Evolutionary conservation across 345 rosid genomes (phyloP), one percentile per base, ranked within the genome.

Genomic region (Ceriops tagal): DNA sequence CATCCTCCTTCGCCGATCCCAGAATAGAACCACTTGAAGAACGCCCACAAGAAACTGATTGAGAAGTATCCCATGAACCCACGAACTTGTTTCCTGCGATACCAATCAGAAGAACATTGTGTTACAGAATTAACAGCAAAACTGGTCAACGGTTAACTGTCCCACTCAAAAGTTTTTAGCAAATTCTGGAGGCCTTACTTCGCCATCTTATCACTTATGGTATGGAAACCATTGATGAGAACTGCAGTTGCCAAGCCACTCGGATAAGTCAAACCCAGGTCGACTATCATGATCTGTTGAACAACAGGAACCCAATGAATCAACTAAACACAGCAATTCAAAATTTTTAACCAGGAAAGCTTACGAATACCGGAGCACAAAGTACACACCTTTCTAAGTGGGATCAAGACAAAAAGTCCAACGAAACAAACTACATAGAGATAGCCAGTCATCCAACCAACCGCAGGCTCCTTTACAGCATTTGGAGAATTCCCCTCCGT

Each of bases 221-320:
- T 82, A 53, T 93, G 98, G 83, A 93, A 93, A 53, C 97, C 98
- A 70, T 93, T 93, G 77, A 93, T 93, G 77, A 93, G 95, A 65
- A 93, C 96, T 3, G 96, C 98, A 37, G 98, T 93, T 47, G 97
- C 97, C 78, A 91, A 27, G 59, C 98, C 98, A 73, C 85, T 93
- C 21, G 98, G 98, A 72, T 89, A 93, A 49, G 96, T 81, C 71
- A 93, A 70, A 61, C 88, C 81, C 61, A 91, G 89, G 78, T 93
- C 98, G 39, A 93, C 81, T 69, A 93, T 89, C 96, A 93, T 73
- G 62, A 91, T 74, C 96, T 89, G 82, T 43, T 13, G n/a, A 43
- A 56, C 59, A 26, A 56, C 24, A 2, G 19, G 31, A 57, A 13
- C 5, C 4, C 35, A 53, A 47, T 66, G 32, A 66, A 53, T 30